Base-by-base conservation (phyloP, 352 stramenopile species). In the Globisporangium cylindrosporum region DNA sequence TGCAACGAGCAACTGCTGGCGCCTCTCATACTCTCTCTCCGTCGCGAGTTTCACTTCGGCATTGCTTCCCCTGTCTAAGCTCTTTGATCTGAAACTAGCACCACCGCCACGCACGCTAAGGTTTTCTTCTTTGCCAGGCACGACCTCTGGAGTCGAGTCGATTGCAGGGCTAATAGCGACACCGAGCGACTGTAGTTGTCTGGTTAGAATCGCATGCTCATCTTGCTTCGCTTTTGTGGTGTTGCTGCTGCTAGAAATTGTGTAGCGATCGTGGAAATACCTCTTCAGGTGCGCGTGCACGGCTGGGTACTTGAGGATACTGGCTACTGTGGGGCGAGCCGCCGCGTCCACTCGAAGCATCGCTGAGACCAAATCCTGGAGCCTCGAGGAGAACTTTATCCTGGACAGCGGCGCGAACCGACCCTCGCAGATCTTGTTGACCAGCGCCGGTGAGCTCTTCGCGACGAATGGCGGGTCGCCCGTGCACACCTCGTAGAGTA, bases 401-500 rank as follows among this genome's bases (percentile, higher is more conserved):
- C 65, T 71, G 1, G 79, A 58, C 24, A 93, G 58, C 5, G 82
- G 75, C 0, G 60, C 1, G 67, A 84, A 83, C n/a, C 72, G 66
- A 18, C 65, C 73, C 8, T 73, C 58, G 27, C 81, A 91, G 25
- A 93, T 88, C 49, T 82, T 86, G 48, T 78, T 72, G 55, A 92
- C 73, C 9, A 94, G 69, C 24, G 82, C 77, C 0, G 81, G 62
- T 12, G 73, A 82, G 48, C 71, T 88, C 25, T 48, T 71, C 1
- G 77, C 84, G 2, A 69, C 67, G 67, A 95, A 94, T 4, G 88
- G 86, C 36, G 76, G 84, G 25, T 79, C 69, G 1, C 95, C 83
- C 2, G 76, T 76, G 32, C 84, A 89, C 38, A 96, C 71, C 72
- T 97, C 89, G 59, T 93, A 97, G 12, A 97, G 61, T 5, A 96